These are phyloP conservation scores for Leccinum uliginosum DNA, from an alignment of 768 basidiomycete genomes.

Conservation along the genomic window DNA sequence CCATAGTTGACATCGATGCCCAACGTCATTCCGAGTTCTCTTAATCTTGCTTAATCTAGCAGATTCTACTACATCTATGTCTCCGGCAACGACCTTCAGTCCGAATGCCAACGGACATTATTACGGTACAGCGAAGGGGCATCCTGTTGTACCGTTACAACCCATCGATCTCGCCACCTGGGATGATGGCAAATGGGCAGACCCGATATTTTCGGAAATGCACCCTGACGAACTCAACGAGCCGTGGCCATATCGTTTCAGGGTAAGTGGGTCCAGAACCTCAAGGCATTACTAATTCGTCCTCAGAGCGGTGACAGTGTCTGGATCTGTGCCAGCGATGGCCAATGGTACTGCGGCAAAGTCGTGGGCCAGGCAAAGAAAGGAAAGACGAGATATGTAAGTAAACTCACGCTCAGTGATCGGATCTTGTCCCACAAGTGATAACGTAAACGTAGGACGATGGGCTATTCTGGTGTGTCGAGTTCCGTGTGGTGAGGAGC, in stretches of 20 bases:
- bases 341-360: constrained; percentile 50
- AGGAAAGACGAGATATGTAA: constrained; percentile 46
- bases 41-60: not conserved
- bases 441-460: constrained; percentile 34
- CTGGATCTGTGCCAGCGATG: constrained; percentile 48
- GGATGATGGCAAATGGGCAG: constrained; percentile 23
- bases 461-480: constrained; percentile 52
- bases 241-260: constrained; percentile 49
- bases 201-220: constrained; percentile 16
- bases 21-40: not conserved
- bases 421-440: not conserved
- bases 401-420: constrained; percentile 5
- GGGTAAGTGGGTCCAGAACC: constrained; percentile 18
- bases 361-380: constrained; percentile 42
- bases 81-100: not conserved
- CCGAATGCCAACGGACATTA: not conserved
- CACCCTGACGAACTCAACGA: constrained; percentile 45
- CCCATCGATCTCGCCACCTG: constrained; percentile 25
- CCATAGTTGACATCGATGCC: not conserved
- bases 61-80: constrained; percentile 8
- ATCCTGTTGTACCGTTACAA: constrained; percentile 2
- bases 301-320: constrained; percentile 43
- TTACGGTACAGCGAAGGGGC: not conserved
- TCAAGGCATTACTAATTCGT: not conserved
- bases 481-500: constrained; percentile 32